Base-by-base conservation (phyloP, 352 stramenopile species). In the Pythium pyrilobum region DNA sequence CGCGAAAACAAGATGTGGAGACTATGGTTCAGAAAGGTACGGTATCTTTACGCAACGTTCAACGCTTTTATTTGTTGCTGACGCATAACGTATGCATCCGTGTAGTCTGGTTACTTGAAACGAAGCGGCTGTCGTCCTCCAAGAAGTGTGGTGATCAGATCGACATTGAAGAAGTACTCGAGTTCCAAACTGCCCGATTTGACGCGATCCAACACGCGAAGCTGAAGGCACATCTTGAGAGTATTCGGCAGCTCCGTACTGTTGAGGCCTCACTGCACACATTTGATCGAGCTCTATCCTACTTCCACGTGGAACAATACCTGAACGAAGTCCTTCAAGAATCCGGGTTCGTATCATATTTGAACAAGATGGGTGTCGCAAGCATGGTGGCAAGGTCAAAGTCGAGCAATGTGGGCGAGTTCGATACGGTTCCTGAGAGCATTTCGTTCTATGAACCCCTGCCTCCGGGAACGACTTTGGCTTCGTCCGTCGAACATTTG, bases 301-400 rank as follows among this genome's bases (percentile, higher is more conserved):
- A 80, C 51, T 88, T 95, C 32, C 80, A 89, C 51, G 72, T 95
- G 13, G 84, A 95, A 40, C 81, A 92, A 48, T 88, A 89, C 44
- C 39, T 95, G 29, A 90, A 89, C 36, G 72, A 77, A 20, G 69
- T 95, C 8, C 41, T 92, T n/a, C 75, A 89, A 46, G 77, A 90
- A 23, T 70, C 77, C 2, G 62, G 59, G 32, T 70, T 92, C 20
- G 70, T 92, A 4, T 66, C 64, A 2, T 81, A 78, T 42, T 27
- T 90, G 40, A 90, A 90, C 66, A 87, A 88, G 56, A 89, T 86
- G 71, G 85, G 62, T 39, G 66, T 71, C 0, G 69, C 72, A 0
- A 79, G 64, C 59, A 34, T 58, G 7, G 43, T 31, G 13, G 41
- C 43, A 8, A 55, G 37, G 16, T 55, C 40, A 0, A 56, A 56